A percentile compares a stretch with the other conserved stretches of the same genome.
phyloP scores from a whole-genome alignment of 306 rosid species.

The Argentina anserina region DNA sequence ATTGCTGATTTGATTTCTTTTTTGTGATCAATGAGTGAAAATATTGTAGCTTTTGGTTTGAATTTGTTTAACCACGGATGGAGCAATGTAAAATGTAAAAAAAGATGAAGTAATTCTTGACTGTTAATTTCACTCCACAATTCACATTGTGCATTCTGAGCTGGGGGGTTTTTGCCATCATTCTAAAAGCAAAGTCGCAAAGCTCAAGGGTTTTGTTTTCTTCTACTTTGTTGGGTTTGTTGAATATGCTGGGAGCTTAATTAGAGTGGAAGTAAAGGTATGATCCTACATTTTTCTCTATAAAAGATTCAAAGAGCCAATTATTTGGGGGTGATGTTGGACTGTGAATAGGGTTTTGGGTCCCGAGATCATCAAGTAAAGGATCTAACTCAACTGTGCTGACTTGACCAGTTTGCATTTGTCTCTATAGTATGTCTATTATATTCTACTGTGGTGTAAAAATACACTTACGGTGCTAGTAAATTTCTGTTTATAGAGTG shows the following conservation, averaged over 20 bases:
- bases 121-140: neutral
- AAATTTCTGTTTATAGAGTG: neutral
- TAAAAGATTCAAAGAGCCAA: neutral
- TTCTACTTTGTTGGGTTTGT: neutral
- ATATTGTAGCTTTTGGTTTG: neutral
- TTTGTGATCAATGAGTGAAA: neutral
- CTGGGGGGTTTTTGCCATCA: neutral
- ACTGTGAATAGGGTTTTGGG: neutral
- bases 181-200: neutral
- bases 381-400: neutral
- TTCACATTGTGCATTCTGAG: neutral
- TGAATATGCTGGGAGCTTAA: neutral
- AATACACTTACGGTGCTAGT: neutral
- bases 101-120: neutral
- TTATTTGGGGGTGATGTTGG: neutral
- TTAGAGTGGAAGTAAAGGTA: neutral
- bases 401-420: neutral
- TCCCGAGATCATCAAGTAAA: slow-evolving; percentile 6
- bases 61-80: neutral
- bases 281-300: neutral
- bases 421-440: neutral
- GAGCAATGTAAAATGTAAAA: slow-evolving; percentile 24
- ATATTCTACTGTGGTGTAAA: neutral
- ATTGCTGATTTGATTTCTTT: slow-evolving; percentile 33
- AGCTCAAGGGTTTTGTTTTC: neutral